phyloP scores from a whole-genome alignment of 1,284 basidiomycete genomes.

The Cutaneotrichosporon sp. region DNA sequence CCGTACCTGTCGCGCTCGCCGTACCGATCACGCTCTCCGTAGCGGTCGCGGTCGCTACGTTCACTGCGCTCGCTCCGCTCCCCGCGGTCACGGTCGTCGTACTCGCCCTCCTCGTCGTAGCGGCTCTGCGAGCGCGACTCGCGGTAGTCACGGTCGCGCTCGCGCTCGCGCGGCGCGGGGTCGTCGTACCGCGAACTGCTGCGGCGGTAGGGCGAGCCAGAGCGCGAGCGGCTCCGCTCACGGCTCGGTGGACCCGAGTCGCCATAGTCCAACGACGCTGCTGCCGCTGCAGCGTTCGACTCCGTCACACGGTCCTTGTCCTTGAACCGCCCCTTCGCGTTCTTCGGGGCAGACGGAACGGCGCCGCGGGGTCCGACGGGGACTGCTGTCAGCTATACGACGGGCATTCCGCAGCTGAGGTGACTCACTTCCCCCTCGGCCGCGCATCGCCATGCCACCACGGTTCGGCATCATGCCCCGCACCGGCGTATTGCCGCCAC shows the following conservation, averaged over 20 bases:
- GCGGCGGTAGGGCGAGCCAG: constrained; percentile 14
- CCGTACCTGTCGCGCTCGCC: constrained; percentile 18
- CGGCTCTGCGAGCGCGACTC: constrained; percentile 16
- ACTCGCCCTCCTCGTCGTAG: constrained; percentile 23
- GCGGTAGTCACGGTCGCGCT: constrained; percentile 17
- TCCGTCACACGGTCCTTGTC: constrained; percentile 49
- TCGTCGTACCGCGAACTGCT: constrained; percentile 16
- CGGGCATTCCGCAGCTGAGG: background rate
- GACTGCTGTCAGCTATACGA: constrained; percentile 20
- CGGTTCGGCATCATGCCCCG: constrained; percentile 27
- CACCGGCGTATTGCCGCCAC: constrained; percentile 12
- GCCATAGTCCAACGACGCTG: constrained; percentile 42
- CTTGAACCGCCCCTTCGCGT: constrained; percentile 46
- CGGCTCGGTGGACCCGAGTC: constrained; percentile 22
- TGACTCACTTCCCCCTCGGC: constrained; percentile 41
- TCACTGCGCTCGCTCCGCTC: constrained; percentile 17
- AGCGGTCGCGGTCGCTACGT: constrained; percentile 9
- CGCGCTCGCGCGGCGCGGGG: constrained; percentile 13
- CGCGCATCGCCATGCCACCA: constrained; percentile 31
- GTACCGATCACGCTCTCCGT: constrained; percentile 15
- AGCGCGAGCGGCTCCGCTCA: constrained; percentile 13
- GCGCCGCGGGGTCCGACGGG: constrained; percentile 44
- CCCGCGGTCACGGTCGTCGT: constrained; percentile 15
- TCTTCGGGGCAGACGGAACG: constrained; percentile 30
- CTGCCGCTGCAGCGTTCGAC: constrained; percentile 24